Conservation (phyloP, 305 asterid species). For the Plantago coronopus region DNA sequence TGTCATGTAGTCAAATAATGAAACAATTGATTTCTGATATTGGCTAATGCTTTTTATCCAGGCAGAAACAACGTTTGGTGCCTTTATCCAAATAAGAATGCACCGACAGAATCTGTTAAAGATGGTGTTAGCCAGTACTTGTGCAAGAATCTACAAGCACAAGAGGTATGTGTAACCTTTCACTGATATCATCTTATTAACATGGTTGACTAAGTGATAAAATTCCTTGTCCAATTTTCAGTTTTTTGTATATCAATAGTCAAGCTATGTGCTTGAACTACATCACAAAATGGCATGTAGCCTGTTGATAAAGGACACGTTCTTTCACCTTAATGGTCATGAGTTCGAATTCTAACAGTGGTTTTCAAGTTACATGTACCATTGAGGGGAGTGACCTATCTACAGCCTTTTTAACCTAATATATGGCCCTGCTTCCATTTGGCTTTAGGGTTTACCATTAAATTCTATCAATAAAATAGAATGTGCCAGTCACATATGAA, state of each 20-base stretch:
- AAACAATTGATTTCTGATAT: conserved; percentile 17
- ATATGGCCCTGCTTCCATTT: not conserved
- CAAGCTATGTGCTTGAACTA: too few species aligned
- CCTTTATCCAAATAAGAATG: conserved; percentile 79
- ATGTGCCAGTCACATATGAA: not conserved
- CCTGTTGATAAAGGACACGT: too few species aligned
- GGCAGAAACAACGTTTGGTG: conserved; percentile 83
- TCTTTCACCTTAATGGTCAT: too few species aligned
- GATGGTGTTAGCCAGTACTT: conserved; percentile 40
- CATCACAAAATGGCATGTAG: too few species aligned
- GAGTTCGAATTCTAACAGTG: too few species aligned
- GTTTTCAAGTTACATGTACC: not conserved
- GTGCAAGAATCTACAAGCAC: conserved; percentile 33
- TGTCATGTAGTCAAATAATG: conserved; percentile 16
- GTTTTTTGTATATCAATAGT: conserved; percentile 1
- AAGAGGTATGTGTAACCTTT: conserved; percentile 32
- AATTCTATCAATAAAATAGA: not conserved
- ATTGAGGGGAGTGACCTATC: not conserved
- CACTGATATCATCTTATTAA: conserved; percentile 8
- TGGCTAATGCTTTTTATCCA: conserved; percentile 33
- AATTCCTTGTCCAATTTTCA: conserved; percentile 1
- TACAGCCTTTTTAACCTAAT: conserved; percentile 1
- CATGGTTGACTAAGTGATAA: not conserved
- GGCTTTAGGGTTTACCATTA: not conserved
- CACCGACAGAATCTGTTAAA: conserved; percentile 52